A percentile compares a stretch with the other conserved stretches of the same genome.
Conservation (phyloP, 768 basidiomycete genomes). For the Hygrophorus pudorinus region DNA sequence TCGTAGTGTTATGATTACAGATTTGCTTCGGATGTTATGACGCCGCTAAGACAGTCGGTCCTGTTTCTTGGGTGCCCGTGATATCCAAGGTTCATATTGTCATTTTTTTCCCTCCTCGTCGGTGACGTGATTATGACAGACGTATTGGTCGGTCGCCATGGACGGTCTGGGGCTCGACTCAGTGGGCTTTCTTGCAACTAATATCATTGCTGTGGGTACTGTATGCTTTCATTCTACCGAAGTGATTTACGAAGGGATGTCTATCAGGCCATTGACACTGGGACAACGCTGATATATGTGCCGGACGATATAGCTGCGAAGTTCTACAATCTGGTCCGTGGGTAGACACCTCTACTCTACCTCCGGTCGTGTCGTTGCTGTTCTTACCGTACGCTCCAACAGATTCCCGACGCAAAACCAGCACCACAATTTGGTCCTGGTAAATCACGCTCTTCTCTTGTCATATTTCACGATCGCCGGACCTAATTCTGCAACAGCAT, state of each 20-base stretch:
- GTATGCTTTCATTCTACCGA: too few species aligned
- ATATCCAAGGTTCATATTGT: conserved; percentile 21
- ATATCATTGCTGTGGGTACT: too few species aligned
- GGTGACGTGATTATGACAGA: conserved; percentile 21
- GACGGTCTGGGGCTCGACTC: conserved; percentile 28
- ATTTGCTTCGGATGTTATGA: conserved; percentile 28
- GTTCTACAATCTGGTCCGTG: conserved; percentile 35
- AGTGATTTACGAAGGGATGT: background rate
- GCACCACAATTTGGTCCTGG: conserved; percentile 37
- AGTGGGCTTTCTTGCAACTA: conserved; percentile 12
- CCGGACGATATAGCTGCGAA: conserved; percentile 29
- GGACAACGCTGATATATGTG: conserved; percentile 56
- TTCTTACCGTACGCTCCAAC: background rate
- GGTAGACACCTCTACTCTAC: too few species aligned
- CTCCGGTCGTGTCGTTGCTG: too few species aligned
- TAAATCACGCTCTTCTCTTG: conserved; percentile 16
- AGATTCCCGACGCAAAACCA: conserved; percentile 41
- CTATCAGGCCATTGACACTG: conserved; percentile 54
- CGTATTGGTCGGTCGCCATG: conserved; percentile 52
- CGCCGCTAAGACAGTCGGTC: conserved; percentile 19
- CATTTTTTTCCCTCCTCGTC: background rate
- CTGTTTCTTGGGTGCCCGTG: conserved; percentile 26
- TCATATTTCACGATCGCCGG: too few species aligned
- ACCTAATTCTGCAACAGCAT: too few species aligned
- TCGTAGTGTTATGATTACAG: too few species aligned